Conservation (phyloP, 2,329 filamentous ascomycete species). For the Aspergillus glaucus region DNA sequence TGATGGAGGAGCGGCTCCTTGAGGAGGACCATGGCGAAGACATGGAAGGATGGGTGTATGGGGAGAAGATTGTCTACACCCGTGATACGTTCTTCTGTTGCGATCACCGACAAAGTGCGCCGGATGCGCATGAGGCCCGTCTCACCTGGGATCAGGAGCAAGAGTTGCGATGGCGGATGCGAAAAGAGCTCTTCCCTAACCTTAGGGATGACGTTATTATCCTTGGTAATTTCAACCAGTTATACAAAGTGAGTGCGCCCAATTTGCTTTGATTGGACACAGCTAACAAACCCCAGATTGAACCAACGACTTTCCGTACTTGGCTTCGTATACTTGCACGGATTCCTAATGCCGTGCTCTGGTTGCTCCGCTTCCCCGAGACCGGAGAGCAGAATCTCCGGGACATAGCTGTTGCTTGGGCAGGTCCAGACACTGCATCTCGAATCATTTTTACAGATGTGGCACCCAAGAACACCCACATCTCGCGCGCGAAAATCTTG, state of each 20-base stretch:
- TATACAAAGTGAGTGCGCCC: conserved; percentile 71
- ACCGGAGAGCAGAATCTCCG: conserved; percentile 80
- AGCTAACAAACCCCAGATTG: conserved; percentile 58
- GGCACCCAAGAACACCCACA: conserved; percentile 89
- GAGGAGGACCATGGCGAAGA: conserved; percentile 63
- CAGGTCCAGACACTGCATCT: conserved; percentile 72
- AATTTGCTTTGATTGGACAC: not conserved
- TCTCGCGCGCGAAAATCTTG: conserved; percentile 81
- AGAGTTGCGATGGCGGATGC: conserved; percentile 78
- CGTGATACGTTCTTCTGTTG: conserved; percentile 97
- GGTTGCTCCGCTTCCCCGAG: conserved; percentile 95
- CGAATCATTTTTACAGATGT: conserved; percentile 95
- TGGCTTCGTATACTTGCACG: conserved; percentile 87
- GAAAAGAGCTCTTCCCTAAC: conserved; percentile 81
- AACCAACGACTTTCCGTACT: conserved; percentile 89
- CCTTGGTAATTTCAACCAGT: conserved; percentile 94
- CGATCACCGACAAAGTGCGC: conserved; percentile 86
- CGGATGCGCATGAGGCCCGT: conserved; percentile 59
- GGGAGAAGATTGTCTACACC: conserved; percentile 93
- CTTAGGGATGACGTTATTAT: conserved; percentile 80
- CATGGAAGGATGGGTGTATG: conserved; percentile 82
- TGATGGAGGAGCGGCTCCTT: conserved; percentile 60
- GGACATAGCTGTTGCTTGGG: conserved; percentile 75
- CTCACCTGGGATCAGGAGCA: conserved; percentile 82
- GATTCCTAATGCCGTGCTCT: conserved; percentile 82